A percentile compares a stretch with the other conserved stretches of the same genome.
Conservation (phyloP, 257 asterid species). For the Penstemon barbatus region DNA sequence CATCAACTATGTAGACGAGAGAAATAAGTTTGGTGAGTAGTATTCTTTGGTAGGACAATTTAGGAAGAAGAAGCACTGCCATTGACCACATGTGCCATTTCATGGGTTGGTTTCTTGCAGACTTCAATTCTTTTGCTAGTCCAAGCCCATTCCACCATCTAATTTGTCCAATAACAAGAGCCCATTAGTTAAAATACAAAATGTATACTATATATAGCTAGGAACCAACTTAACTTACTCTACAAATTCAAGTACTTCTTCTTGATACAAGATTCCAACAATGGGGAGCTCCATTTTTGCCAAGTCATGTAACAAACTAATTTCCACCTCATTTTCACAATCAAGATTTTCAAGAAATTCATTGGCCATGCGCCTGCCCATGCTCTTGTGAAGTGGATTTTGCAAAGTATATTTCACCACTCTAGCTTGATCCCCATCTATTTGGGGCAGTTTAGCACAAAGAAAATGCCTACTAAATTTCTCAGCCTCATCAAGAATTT, state of each 20-base stretch:
- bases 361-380: not conserved
- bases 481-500: slow-evolving; percentile 10
- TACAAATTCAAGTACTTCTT: slow-evolving; percentile 8
- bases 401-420: not conserved
- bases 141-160: slow-evolving; percentile 53
- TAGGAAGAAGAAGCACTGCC: slow-evolving; percentile 6
- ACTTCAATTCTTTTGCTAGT: slow-evolving; percentile 27
- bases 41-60: slow-evolving; percentile 27
- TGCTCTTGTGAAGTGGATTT: slow-evolving; percentile 10
- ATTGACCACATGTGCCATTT: slow-evolving; percentile 38
- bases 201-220: no score
- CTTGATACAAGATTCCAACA: not conserved
- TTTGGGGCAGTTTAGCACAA: no score
- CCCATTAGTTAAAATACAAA: no score
- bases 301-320: not conserved
- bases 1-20: slow-evolving; percentile 31
- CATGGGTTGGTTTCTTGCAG: slow-evolving; percentile 25
- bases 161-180: no score
- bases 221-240: no score
- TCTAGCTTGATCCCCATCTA: not conserved
- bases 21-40: slow-evolving; percentile 31
- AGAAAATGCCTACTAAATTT: slow-evolving; percentile 3
- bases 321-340: slow-evolving; percentile 1
- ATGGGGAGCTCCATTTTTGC: slow-evolving; percentile 12
- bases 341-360: not conserved